Conservation (phyloP, 257 asterid genomes). For the Capsicum rhomboideum region DNA sequence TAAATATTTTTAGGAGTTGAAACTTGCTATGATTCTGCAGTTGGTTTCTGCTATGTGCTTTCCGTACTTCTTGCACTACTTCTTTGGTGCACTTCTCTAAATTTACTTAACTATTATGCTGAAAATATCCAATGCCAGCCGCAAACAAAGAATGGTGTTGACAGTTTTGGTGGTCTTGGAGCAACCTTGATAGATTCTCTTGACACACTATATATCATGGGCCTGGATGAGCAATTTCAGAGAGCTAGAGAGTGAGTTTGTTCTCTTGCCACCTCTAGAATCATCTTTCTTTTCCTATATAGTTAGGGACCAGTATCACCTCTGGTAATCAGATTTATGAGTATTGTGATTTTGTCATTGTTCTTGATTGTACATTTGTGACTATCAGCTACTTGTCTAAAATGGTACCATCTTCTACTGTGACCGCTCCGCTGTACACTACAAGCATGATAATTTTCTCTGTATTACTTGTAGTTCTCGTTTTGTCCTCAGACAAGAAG, state of each 20-base stretch:
- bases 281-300: neutral
- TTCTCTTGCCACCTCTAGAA: neutral
- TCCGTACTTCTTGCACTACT: neutral
- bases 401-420: neutral
- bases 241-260: constrained; percentile 89
- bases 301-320: neutral
- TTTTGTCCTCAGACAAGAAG: neutral
- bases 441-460: neutral
- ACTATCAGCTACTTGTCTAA: neutral
- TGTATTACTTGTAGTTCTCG: neutral
- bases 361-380: neutral
- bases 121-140: constrained; percentile 55
- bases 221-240: constrained; percentile 90
- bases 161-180: constrained; percentile 99
- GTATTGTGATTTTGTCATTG: neutral
- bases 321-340: neutral
- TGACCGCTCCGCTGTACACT: neutral
- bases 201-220: constrained; percentile 95
- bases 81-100: neutral
- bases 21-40: neutral
- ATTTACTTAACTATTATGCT: constrained; percentile 4
- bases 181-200: constrained; percentile 95
- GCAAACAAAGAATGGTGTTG: constrained; percentile 74
- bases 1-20: neutral
- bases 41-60: constrained; percentile 1